phyloP scores from a whole-genome alignment of 345 rosid genomes.

The Dimocarpus longan region DNA sequence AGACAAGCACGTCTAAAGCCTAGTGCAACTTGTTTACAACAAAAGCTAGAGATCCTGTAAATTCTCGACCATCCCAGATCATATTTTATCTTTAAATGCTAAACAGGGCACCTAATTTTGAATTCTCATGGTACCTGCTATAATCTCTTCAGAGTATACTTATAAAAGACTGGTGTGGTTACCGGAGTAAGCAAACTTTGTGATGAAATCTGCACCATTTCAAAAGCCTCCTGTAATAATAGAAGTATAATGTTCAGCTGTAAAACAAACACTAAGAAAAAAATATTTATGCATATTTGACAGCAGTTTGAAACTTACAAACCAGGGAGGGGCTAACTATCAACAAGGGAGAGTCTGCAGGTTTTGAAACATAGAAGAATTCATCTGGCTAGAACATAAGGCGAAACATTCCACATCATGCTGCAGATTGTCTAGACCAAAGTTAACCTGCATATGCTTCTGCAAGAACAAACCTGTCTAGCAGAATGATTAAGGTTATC shows the following conservation, averaged over 20 bases:
- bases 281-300: background rate
- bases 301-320: slow-evolving; percentile 1
- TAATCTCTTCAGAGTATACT: background rate
- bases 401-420: background rate
- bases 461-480: slow-evolving; percentile 11
- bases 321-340: background rate
- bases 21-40: background rate
- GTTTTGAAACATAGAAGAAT: background rate
- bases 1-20: background rate
- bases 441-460: background rate
- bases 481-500: slow-evolving; percentile 4
- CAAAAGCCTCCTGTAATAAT: slow-evolving; percentile 10
- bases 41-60: background rate
- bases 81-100: background rate
- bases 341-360: slow-evolving; percentile 2
- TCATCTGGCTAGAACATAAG: slow-evolving; percentile 3
- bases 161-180: background rate
- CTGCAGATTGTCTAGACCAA: slow-evolving; percentile 4
- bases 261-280: background rate
- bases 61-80: background rate
- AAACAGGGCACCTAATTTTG: background rate
- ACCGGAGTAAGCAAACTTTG: background rate
- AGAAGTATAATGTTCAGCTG: background rate
- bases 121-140: slow-evolving; percentile 19
- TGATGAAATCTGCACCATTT: slow-evolving; percentile 5